These are phyloP conservation scores for Dichomitus squalens DNA, from an alignment of 1,284 basidiomycete genomes.

Conservation along the genomic window DNA sequence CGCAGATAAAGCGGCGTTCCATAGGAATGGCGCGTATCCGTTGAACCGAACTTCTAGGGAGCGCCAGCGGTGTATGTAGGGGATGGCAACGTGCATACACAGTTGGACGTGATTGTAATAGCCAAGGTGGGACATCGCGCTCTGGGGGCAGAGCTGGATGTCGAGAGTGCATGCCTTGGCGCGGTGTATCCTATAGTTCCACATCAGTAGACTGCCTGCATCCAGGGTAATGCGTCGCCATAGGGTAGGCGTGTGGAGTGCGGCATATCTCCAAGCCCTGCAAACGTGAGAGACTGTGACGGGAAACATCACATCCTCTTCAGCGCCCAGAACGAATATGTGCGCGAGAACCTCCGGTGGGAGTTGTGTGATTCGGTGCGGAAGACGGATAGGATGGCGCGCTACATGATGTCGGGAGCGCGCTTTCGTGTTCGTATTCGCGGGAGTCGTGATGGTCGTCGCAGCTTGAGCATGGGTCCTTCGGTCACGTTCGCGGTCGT, in stretches of 20 bases:
- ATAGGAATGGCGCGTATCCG: constrained; percentile 60
- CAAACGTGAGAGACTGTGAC: constrained; percentile 67
- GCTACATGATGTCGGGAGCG: constrained; percentile 6
- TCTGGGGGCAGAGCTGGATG: constrained; percentile 42
- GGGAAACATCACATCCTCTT: constrained; percentile 56
- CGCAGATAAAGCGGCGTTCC: constrained; percentile 60
- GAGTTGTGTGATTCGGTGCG: constrained; percentile 54
- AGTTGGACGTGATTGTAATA: constrained; percentile 49
- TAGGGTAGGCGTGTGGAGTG: constrained; percentile 56
- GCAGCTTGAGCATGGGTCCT: neutral
- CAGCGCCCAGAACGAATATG: constrained; percentile 61
- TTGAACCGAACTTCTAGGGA: constrained; percentile 60
- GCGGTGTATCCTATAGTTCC: constrained; percentile 59
- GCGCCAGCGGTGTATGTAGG: constrained; percentile 56
- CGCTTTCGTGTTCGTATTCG: neutral
- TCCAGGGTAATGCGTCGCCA: constrained; percentile 60
- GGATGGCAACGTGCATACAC: constrained; percentile 57
- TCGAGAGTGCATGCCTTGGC: constrained; percentile 61
- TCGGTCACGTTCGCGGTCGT: constrained; percentile 18
- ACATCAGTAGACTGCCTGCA: constrained; percentile 49
- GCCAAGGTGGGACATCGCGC: constrained; percentile 28
- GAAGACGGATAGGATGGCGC: constrained; percentile 13
- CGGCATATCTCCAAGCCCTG: constrained; percentile 57
- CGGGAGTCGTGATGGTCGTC: neutral
- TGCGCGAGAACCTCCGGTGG: constrained; percentile 63